Conservation (phyloP, 345 rosid species). For the Bretschneidera sinensis region DNA sequence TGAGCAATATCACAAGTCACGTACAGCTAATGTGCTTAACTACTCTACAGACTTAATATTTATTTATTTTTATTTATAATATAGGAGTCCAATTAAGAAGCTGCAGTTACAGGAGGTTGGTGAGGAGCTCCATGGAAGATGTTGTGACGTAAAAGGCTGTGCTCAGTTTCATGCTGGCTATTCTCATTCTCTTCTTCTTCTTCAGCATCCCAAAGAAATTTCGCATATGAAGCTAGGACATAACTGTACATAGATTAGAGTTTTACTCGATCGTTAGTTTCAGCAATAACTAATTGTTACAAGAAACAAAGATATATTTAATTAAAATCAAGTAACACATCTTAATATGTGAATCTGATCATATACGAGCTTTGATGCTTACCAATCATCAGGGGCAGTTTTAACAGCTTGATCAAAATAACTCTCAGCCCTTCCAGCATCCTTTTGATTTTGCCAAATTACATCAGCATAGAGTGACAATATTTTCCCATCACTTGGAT, state of each 20-base stretch:
- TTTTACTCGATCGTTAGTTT: slow-evolving; percentile 10
- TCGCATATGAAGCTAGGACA: slow-evolving; percentile 71
- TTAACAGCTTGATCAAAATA: slow-evolving; percentile 56
- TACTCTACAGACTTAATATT: too few species aligned
- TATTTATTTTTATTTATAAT: too few species aligned
- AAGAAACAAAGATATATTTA: too few species aligned
- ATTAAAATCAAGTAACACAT: too few species aligned
- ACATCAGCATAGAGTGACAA: slow-evolving; percentile 60
- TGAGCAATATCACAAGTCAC: too few species aligned
- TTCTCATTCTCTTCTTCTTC: slow-evolving; percentile 23
- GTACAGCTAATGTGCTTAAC: too few species aligned
- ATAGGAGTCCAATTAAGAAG: slow-evolving; percentile 13
- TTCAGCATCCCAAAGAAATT: slow-evolving; percentile 64
- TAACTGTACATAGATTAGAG: slow-evolving; percentile 34
- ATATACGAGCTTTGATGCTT: not conserved
- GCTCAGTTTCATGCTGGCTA: not conserved
- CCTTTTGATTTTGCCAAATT: slow-evolving; percentile 46
- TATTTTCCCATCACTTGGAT: slow-evolving; percentile 49
- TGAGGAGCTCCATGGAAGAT: slow-evolving; percentile 20
- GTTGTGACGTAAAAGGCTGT: slow-evolving; percentile 7
- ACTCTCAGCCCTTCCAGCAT: slow-evolving; percentile 44
- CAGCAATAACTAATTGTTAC: too few species aligned
- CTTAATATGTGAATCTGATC: not conserved
- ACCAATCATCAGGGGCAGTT: slow-evolving; percentile 65
- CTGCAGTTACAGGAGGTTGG: slow-evolving; percentile 26